Evolutionary conservation across 257 asterid genomes (phyloP), one percentile per base, ranked within the genome.

Genomic region (Ajuga chamaepitys): DNA sequence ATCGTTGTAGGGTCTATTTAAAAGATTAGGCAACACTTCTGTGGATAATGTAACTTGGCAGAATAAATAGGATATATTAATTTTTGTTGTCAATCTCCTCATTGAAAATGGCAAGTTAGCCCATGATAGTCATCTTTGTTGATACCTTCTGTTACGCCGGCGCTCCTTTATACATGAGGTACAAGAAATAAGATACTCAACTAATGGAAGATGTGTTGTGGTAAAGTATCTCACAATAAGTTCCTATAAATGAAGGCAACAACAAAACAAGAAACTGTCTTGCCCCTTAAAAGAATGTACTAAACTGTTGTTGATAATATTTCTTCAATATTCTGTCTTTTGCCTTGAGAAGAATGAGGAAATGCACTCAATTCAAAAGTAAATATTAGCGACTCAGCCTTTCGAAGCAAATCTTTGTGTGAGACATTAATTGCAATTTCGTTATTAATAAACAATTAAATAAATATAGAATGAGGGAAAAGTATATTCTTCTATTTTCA

Each of bases 141-240:
- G n/a, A n/a, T n/a, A n/a, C n/a, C n/a, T n/a, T n/a, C n/a, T n/a
- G n/a, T n/a, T n/a, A 68, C 2, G 76, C 79, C 22, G 97, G 99
- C 44, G 97, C 99, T 61, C 99, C 99, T 76, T 79, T 85, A 70
- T 94, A 94, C 99, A 97, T 94, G 73, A 32, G 41, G 62, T 62
- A 52, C 37, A 44, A 58, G 21, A n/a, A n/a, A 14, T 64, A 61
- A 40, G 52, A 71, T 8, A 47, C 55, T 32, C 14, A 67, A 42
- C 44, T 67, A 44, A 64, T 17, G 28, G 34, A 67, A 41, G 66
- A 67, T 20, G 35, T 18, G 65, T 18, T 47, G n/a, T 47, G 28
- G 70, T 42, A 40, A 34, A 41, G n/a, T 32, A 50, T 26, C 44
- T n/a, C 3, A 25, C 18, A 70, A 2, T 18, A 47, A 44, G 38